These are phyloP conservation scores for Tricholoma sp. DNA, from an alignment of 768 basidiomycete genomes.

Conservation along the genomic window DNA sequence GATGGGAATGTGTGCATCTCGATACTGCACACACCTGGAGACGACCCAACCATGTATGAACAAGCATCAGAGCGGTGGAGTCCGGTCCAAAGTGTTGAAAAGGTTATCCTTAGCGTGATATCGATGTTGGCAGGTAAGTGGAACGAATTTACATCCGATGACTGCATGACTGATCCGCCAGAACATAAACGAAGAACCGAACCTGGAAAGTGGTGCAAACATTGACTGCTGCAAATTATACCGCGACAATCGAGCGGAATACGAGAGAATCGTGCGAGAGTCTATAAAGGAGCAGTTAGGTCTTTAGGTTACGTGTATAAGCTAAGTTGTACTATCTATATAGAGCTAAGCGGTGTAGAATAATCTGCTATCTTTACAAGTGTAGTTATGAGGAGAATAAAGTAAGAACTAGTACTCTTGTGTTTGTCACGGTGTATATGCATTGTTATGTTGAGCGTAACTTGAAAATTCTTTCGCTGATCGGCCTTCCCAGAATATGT, in stretches of 20 bases:
- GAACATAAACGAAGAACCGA: conserved; percentile 61
- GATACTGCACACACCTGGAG: conserved; percentile 91
- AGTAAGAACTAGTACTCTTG: not conserved
- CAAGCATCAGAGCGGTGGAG: conserved; percentile 96
- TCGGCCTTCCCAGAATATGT: conserved; percentile 68
- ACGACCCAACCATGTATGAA: conserved; percentile 92
- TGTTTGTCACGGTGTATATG: not conserved
- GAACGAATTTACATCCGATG: conserved; percentile 5
- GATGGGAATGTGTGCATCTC: conserved; percentile 98
- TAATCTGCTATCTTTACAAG: not conserved
- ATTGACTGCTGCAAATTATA: conserved; percentile 97
- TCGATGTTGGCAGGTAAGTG: conserved; percentile 90
- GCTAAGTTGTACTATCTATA: too few species aligned
- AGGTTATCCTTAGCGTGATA: conserved; percentile 92
- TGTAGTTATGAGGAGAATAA: not conserved
- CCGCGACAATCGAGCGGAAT: conserved; percentile 83
- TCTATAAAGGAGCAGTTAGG: conserved; percentile 86
- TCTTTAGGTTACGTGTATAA: conserved; percentile 34
- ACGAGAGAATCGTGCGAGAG: conserved; percentile 79
- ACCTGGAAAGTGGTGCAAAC: conserved; percentile 95
- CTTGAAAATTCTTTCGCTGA: conserved; percentile 40
- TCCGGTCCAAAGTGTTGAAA: conserved; percentile 98
- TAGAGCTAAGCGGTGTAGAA: not conserved
- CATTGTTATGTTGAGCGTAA: conserved; percentile 16
- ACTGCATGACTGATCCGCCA: conserved; percentile 15